Conservation (phyloP, 257 asterid genomes). For the Solanum piurae region DNA sequence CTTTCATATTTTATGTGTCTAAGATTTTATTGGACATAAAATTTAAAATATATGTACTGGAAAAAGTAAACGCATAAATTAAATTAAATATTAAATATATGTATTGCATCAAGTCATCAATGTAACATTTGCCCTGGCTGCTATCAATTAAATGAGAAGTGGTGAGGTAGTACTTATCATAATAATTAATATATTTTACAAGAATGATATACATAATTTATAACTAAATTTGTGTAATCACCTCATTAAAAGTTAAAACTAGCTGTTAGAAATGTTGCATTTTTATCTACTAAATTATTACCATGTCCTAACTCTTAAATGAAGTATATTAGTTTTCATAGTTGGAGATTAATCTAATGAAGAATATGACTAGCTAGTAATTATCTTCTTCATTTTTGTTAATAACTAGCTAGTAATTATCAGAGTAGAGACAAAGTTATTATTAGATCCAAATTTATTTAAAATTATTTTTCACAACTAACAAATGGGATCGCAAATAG, state of each 20-base stretch:
- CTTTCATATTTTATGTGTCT: neutral
- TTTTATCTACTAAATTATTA: neutral
- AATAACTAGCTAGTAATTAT: neutral
- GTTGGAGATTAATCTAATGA: neutral
- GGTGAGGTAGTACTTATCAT: neutral
- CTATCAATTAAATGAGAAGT: neutral
- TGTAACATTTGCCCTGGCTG: neutral
- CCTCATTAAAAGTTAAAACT: neutral
- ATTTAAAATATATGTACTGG: neutral
- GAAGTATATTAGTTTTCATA: neutral
- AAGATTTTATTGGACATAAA: neutral
- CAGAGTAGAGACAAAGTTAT: neutral
- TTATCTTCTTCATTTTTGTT: neutral
- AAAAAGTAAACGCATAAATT: neutral
- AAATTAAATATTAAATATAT: neutral
- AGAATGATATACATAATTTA: too few species aligned
- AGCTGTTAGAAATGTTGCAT: neutral
- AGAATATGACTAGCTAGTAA: neutral
- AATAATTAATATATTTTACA: too few species aligned
- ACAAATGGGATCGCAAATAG: neutral
- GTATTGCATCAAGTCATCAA: neutral
- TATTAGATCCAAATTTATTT: neutral
- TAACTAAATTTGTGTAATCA: neutral
- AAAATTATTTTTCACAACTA: neutral
- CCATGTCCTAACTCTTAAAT: neutral